Evolutionary conservation across 176 grass and related monocot species (phyloP), one percentile per base, ranked within the genome.

Genomic region (Urochloa ruziziensis): DNA sequence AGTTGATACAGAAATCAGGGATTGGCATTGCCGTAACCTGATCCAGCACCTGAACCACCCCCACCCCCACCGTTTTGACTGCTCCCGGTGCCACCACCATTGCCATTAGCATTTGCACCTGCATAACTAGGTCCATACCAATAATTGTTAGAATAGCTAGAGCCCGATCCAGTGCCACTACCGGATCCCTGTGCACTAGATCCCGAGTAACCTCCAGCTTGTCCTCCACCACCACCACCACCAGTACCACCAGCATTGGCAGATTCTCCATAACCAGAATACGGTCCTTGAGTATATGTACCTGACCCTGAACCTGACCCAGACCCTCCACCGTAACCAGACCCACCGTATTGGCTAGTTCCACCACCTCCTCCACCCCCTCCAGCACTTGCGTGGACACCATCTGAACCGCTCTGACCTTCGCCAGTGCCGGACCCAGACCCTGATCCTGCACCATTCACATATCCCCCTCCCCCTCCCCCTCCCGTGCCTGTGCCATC

Each of bases 391-490:
- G 66, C 84, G 9, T 73, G 56, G 18, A 13, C 75, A 53, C 75
- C 84, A 43, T 53, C 3, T 0, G 25, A 1, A 53, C 24, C 12
- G 16, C 72, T 80, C 0, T 33, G 21, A 24, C 43, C 44, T 1
- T 18, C 17, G 11, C 76, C 76, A 1, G 1, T 9, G 1, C 84
- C 84, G 3, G 17, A 40, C 9, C 76, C 84, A 0, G 17, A 0
- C 6, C 84, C 67, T 14, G 33, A 23, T 7, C 84, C 76, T 0
- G 2, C 44, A 16, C 84, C 84, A n/a, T 73, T 21, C 66, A 73
- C 84, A 56, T 32, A 73, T 3, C 84, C 84, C 0, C 84, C 77
- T 2, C 84, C 84, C 0, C 52, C 47, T 11, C 86, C 86, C 0
- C 48, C 47, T 67, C 81, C 86, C 0, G 75, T 57, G 17, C 81